Conservation (phyloP, 768 basidiomycete genomes). For the Tephrocybe rancida region DNA sequence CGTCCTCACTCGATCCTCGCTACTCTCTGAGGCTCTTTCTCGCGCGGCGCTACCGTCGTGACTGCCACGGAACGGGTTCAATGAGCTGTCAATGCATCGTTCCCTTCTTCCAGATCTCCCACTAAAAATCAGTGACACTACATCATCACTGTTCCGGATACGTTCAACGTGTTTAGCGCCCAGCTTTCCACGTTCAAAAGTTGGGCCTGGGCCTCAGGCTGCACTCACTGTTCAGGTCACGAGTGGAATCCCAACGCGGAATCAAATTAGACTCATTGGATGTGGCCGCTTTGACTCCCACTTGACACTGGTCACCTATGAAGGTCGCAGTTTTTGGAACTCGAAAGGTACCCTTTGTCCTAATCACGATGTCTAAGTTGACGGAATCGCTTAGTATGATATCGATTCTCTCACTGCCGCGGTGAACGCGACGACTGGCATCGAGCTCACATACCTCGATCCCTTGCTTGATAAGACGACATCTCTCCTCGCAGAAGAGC, state of each 20-base stretch:
- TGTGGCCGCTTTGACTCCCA: neutral
- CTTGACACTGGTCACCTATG: conserved; percentile 26
- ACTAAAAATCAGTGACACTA: neutral
- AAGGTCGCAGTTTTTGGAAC: conserved; percentile 46
- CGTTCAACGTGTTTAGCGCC: neutral
- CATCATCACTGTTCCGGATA: neutral
- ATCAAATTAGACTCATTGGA: neutral
- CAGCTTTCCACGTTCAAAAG: neutral
- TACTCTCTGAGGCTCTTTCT: no score
- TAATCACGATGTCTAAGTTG: neutral
- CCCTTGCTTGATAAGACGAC: conserved; percentile 37
- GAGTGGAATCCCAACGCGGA: neutral
- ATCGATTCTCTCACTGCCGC: conserved; percentile 32
- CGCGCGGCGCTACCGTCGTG: no score
- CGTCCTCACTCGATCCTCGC: no score
- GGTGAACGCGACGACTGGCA: conserved; percentile 24
- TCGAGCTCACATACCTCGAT: conserved; percentile 40
- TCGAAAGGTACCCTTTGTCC: conserved; percentile 26
- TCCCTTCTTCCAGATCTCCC: neutral
- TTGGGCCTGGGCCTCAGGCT: neutral
- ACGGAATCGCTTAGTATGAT: conserved; percentile 34
- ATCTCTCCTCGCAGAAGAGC: conserved; percentile 34
- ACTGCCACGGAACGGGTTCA: no score
- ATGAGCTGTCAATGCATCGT: no score
- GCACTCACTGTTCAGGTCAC: neutral